Conservation (phyloP, 2,329 filamentous ascomycete species). For the Cladosporium cucumerinum region DNA sequence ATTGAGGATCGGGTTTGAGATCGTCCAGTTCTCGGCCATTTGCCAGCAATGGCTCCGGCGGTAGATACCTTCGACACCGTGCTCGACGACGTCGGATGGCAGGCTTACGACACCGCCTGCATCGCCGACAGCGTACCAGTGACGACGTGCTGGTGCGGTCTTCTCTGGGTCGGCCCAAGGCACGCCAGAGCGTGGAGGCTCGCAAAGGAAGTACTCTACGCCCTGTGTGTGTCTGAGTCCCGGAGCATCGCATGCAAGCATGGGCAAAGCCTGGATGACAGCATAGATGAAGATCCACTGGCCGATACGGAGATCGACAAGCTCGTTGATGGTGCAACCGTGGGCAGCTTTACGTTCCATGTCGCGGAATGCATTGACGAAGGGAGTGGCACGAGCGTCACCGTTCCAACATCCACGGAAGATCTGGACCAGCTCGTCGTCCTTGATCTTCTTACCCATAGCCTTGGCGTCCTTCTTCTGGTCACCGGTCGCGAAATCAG, state of each 20-base stretch:
- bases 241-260: slow-evolving; percentile 73
- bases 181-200: slow-evolving; percentile 66
- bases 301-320: slow-evolving; percentile 68
- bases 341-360: slow-evolving; percentile 68
- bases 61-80: slow-evolving; percentile 66
- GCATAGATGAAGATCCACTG: slow-evolving; percentile 81
- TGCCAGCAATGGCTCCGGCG: slow-evolving; percentile 68
- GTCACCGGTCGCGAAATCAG: slow-evolving; percentile 62
- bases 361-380: slow-evolving; percentile 66
- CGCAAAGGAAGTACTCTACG: slow-evolving; percentile 79
- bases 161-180: slow-evolving; percentile 66
- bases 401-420: slow-evolving; percentile 80
- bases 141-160: slow-evolving; percentile 53
- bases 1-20: slow-evolving; percentile 36
- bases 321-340: slow-evolving; percentile 62
- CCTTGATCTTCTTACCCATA: slow-evolving; percentile 68
- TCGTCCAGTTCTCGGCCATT: slow-evolving; percentile 60
- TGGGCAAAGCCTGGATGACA: slow-evolving; percentile 71
- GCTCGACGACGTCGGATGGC: slow-evolving; percentile 62
- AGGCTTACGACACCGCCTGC: slow-evolving; percentile 59
- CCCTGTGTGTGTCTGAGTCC: slow-evolving; percentile 65
- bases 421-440: slow-evolving; percentile 72
- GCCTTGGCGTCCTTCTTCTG: slow-evolving; percentile 72
- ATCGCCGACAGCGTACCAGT: slow-evolving; percentile 73
- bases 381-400: slow-evolving; percentile 62